phyloP scores from a whole-genome alignment of 495 filamentous ascomycete species.

The Talaromyces adpressus region DNA sequence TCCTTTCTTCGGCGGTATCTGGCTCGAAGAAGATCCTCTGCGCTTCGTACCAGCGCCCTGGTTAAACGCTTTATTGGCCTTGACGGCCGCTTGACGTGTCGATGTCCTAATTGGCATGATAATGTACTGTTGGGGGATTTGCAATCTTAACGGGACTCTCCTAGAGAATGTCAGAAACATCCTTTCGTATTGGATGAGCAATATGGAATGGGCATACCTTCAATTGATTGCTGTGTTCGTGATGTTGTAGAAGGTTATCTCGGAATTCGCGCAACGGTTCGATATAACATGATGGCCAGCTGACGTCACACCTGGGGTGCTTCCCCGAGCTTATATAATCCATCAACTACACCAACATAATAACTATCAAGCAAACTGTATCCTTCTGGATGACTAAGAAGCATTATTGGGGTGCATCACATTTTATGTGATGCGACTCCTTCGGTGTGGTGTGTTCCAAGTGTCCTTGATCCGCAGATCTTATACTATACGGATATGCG shows the following conservation, averaged over 20 bases:
- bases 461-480: not conserved
- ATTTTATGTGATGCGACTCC: not conserved
- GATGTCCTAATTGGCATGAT: constrained; percentile 26
- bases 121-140: not conserved
- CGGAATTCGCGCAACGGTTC: not conserved
- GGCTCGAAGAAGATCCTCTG: constrained; percentile 22
- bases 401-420: not conserved
- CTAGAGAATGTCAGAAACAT: constrained; percentile 7
- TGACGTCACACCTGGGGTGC: constrained; percentile 18
- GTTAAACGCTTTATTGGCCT: constrained; percentile 38
- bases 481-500: not conserved
- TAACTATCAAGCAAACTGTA: not conserved
- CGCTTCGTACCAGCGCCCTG: constrained; percentile 27
- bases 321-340: constrained; percentile 3
- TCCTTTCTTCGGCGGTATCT: constrained; percentile 23
- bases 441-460: not conserved
- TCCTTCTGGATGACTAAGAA: not conserved
- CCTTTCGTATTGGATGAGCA: not conserved
- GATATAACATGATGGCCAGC: constrained; percentile 12
- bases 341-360: not conserved
- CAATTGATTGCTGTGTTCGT: not conserved
- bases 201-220: not conserved
- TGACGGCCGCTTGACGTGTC: constrained; percentile 35
- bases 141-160: not conserved
- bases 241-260: not conserved